These are phyloP conservation scores for Dendrobium catenatum DNA, from an alignment of 106 monocot species.

Conservation along the genomic window DNA sequence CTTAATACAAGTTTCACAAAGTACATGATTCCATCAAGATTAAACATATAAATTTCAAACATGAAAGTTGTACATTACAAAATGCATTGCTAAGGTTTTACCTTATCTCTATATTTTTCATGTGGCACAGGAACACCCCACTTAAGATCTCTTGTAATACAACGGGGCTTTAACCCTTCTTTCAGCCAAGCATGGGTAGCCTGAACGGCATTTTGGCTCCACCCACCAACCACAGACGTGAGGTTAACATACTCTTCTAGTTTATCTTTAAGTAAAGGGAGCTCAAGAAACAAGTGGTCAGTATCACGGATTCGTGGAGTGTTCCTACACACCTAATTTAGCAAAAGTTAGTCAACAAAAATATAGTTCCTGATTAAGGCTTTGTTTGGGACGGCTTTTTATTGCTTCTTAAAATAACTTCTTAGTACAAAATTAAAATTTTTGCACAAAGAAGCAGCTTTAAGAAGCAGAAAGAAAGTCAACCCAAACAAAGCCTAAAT, in stretches of 20 bases:
- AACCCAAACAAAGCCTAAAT: too few relatives aligned
- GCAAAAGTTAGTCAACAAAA: conserved; percentile 1
- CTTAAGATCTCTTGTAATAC: conserved; percentile 96
- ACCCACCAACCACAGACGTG: conserved; percentile 57
- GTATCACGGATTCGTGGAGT: conserved; percentile 83
- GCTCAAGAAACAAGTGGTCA: conserved; percentile 88
- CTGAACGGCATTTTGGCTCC: conserved; percentile 97
- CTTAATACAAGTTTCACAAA: not conserved
- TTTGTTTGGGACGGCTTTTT: too few relatives aligned
- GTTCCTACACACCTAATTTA: conserved; percentile 53
- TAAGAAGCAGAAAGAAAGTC: too few relatives aligned
- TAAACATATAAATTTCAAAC: not conserved
- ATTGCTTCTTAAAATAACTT: too few relatives aligned
- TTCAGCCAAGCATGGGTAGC: conserved; percentile 93
- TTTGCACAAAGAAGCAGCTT: too few relatives aligned
- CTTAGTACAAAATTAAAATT: too few relatives aligned
- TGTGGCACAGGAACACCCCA: conserved; percentile 98
- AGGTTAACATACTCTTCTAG: conserved; percentile 70
- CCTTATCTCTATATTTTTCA: conserved; percentile 96
- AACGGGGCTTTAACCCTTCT: conserved; percentile 81
- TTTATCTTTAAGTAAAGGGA: conserved; percentile 59
- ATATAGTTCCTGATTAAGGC: not conserved
- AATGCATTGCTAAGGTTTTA: conserved; percentile 6
- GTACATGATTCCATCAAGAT: not conserved
- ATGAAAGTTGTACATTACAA: not conserved